Evolutionary conservation across 2,329 filamentous ascomycete genomes (phyloP).

Genomic region (Sarocladium brachiariae): DNA sequence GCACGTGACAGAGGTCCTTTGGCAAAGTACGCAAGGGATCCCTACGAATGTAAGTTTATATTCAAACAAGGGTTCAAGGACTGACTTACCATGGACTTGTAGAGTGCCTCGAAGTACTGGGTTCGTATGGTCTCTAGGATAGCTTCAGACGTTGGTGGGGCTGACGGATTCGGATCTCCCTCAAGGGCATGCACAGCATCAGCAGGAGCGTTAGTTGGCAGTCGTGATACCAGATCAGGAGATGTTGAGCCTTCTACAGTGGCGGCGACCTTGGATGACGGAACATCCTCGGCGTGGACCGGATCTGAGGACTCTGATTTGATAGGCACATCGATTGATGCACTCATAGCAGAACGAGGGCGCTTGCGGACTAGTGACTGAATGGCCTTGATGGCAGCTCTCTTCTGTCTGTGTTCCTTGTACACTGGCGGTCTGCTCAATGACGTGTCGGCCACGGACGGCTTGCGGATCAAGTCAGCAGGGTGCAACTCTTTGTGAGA

Average conservation of each 20-base stretch:
- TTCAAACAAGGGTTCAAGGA: not conserved
- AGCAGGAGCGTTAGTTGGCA: constrained; percentile 1
- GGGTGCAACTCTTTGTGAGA: constrained; percentile 24
- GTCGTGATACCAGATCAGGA: constrained; percentile 11
- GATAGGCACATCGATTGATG: not conserved
- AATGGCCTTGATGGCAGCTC: constrained; percentile 55
- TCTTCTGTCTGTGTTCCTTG: constrained; percentile 46
- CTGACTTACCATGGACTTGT: constrained; percentile 51
- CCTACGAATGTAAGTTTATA: constrained; percentile 32
- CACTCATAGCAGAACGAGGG: not conserved
- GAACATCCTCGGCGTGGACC: not conserved
- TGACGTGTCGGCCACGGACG: constrained; percentile 16
- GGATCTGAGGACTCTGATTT: constrained; percentile 14
- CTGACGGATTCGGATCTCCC: constrained; percentile 9
- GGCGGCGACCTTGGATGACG: constrained; percentile 16
- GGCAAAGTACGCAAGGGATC: constrained; percentile 74
- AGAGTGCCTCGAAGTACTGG: constrained; percentile 54
- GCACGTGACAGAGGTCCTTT: constrained; percentile 75
- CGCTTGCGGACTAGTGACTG: constrained; percentile 54
- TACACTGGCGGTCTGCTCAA: constrained; percentile 39
- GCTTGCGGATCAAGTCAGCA: constrained; percentile 11
- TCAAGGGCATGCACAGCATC: not conserved
- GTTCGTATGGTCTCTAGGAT: constrained; percentile 53
- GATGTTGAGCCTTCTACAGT: not conserved
- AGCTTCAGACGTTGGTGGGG: constrained; percentile 15